Conservation (phyloP, 2,329 filamentous ascomycete species). For the Lasiodiplodia gonubiensis region DNA sequence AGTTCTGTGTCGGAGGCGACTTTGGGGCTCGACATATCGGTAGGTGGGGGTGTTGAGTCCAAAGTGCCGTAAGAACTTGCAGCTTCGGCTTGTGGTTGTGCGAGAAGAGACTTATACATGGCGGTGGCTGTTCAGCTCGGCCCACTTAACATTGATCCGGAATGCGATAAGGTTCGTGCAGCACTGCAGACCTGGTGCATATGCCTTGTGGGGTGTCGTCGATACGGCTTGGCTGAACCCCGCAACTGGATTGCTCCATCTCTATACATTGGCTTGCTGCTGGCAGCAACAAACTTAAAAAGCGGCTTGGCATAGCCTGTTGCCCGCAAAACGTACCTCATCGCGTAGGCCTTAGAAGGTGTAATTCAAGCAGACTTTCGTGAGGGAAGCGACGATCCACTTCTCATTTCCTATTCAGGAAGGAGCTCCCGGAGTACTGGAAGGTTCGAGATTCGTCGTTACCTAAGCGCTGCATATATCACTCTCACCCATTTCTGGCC, state of each 20-base stretch:
- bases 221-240: conserved; percentile 8
- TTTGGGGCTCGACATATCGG: neutral
- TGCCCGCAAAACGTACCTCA: too few species aligned
- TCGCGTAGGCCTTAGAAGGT: too few species aligned
- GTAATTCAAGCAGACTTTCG: neutral
- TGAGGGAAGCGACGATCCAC: neutral
- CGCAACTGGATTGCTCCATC: neutral
- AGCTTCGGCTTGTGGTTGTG: neutral
- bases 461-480: neutral
- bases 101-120: conserved; percentile 6
- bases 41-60: neutral
- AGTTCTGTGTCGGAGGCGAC: neutral
- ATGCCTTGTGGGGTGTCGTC: neutral
- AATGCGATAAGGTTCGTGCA: conserved; percentile 3
- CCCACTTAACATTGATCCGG: neutral
- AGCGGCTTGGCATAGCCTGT: too few species aligned
- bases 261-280: neutral
- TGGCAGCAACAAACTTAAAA: too few species aligned
- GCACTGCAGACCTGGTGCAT: neutral
- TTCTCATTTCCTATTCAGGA: neutral
- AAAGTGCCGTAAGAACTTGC: conserved; percentile 22
- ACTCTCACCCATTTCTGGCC: neutral
- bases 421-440: neutral
- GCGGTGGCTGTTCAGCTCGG: neutral
- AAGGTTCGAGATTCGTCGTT: neutral